Evolutionary conservation across 495 filamentous ascomycete species (phyloP).

Genomic region (Penicillium crystallinum): DNA sequence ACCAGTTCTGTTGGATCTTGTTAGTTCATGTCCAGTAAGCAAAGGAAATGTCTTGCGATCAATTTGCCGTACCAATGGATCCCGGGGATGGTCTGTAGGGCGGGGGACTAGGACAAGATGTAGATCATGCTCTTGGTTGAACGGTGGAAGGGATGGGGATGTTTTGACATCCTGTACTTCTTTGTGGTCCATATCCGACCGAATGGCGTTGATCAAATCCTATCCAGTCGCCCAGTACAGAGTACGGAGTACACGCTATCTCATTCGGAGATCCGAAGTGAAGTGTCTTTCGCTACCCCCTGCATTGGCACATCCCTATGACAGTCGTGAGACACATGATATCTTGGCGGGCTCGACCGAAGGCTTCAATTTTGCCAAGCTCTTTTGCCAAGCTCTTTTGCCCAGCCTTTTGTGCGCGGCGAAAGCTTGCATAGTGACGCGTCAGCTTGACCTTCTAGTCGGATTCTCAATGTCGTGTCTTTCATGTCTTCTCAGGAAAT

Average conservation of each 20-base stretch:
- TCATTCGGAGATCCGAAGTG: too few relatives aligned
- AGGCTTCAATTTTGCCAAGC: not conserved
- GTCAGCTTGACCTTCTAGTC: not conserved
- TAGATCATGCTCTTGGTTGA: slow-evolving; percentile 3
- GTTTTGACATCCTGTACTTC: not conserved
- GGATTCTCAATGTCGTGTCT: not conserved
- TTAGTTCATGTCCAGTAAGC: not conserved
- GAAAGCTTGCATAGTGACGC: not conserved
- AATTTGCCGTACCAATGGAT: slow-evolving; percentile 35
- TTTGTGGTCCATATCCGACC: not conserved
- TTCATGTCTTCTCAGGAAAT: not conserved
- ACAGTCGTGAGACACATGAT: not conserved
- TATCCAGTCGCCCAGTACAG: not conserved
- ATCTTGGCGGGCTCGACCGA: not conserved
- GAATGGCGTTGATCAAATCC: not conserved
- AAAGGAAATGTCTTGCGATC: not conserved
- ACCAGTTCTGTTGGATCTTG: slow-evolving; percentile 34
- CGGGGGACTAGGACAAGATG: slow-evolving; percentile 43
- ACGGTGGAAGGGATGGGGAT: slow-evolving; percentile 21
- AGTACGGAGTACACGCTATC: too few relatives aligned
- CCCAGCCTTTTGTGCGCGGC: not conserved
- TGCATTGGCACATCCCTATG: not conserved
- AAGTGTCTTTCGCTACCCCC: not conserved
- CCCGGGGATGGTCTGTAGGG: slow-evolving; percentile 41
- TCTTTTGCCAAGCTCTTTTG: slow-evolving; percentile 3